A percentile compares a stretch with the other conserved stretches of the same genome.
Evolutionary conservation across 2,329 filamentous ascomycete species (phyloP).

Genomic region (Orbilia javanica): DNA sequence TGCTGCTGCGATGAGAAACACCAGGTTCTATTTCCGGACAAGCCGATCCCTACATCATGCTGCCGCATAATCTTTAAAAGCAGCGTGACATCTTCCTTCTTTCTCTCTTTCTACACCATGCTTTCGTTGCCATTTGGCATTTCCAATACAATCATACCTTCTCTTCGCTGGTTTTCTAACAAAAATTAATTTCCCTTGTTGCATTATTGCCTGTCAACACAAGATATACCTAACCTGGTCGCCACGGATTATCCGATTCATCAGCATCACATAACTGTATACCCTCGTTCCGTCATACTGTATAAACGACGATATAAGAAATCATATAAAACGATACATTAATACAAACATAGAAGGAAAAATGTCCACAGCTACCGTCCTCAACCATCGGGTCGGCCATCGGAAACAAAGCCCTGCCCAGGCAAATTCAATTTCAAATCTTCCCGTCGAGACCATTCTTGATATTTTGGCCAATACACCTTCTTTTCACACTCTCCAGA

Average conservation of each 20-base stretch:
- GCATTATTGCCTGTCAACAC: conserved; percentile 44
- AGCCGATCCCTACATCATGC: conserved; percentile 59
- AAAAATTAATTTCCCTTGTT: conserved; percentile 28
- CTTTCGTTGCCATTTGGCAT: conserved; percentile 30
- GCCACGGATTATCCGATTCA: background rate
- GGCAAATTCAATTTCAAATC: conserved; percentile 45
- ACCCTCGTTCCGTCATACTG: background rate
- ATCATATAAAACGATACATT: conserved; percentile 7
- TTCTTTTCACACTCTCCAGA: conserved; percentile 41
- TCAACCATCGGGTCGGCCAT: conserved; percentile 37
- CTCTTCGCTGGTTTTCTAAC: background rate
- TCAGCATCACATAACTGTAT: conserved; percentile 2
- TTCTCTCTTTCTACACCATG: conserved; percentile 23
- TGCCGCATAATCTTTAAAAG: conserved; percentile 53
- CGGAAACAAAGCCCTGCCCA: conserved; percentile 42
- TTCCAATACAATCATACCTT: conserved; percentile 6
- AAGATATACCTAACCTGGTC: conserved; percentile 20
- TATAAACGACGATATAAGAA: background rate
- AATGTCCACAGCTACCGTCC: conserved; percentile 47
- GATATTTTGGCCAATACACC: conserved; percentile 50
- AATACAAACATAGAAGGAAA: background rate
- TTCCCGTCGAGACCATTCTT: conserved; percentile 51
- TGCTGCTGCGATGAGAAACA: conserved; percentile 52
- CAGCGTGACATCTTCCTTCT: conserved; percentile 48
- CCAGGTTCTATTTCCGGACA: conserved; percentile 58